These are phyloP conservation scores for Candida caryicola DNA, from an alignment of 805 yeast species.

Conservation along the genomic window DNA sequence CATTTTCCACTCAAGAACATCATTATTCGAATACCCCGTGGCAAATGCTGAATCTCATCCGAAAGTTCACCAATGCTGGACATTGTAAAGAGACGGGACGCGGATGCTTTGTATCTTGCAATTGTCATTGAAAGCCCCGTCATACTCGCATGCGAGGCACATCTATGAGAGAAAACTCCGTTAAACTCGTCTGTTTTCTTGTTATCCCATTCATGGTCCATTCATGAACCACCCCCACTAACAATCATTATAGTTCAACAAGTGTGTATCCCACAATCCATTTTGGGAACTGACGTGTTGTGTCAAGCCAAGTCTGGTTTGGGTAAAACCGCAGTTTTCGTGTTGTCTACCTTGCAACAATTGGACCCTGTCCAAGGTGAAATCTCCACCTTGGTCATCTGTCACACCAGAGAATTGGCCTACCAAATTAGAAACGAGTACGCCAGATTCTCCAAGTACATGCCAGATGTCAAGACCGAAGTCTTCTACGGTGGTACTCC, in stretches of 20 bases:
- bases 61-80: no score
- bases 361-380: conserved; percentile 97
- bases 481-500: conserved; percentile 97
- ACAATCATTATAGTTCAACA: conserved; percentile 71
- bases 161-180: no score
- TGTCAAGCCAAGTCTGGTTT: conserved; percentile 99
- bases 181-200: background rate
- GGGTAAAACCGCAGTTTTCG: conserved; percentile 98
- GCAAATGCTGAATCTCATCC: no score
- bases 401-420: conserved; percentile 98
- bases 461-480: conserved; percentile 96
- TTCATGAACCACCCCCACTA: conserved; percentile 14
- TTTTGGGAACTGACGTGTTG: conserved; percentile 94
- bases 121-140: no score
- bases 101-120: no score
- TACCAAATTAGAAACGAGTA: conserved; percentile 97
- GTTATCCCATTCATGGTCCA: background rate
- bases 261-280: conserved; percentile 96
- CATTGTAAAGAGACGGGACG: no score
- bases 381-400: conserved; percentile 87
- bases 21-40: no score
- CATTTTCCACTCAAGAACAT: no score
- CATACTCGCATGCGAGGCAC: no score
- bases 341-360: conserved; percentile 92
- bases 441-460: conserved; percentile 94